phyloP scores from a whole-genome alignment of 345 rosid genomes.

The Passiflora organensis region DNA sequence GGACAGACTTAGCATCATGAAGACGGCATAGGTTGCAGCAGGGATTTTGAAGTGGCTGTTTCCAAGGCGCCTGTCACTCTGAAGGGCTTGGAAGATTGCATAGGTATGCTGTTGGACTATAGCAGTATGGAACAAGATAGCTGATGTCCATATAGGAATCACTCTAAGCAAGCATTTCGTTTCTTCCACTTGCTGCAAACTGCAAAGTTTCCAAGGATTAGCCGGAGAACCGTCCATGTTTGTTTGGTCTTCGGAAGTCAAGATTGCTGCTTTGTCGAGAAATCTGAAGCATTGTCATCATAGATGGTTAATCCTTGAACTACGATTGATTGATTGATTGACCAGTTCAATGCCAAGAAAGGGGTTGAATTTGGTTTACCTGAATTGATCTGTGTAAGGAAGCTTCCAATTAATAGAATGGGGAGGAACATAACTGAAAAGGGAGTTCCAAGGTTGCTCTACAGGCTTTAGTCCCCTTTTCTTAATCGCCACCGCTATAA shows the following conservation, averaged over 20 bases:
- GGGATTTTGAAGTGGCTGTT: slow-evolving; percentile 33
- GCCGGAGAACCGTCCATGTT: slow-evolving; percentile 45
- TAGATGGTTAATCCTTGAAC: too few species aligned
- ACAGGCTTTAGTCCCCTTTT: slow-evolving; percentile 19
- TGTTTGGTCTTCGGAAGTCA: slow-evolving; percentile 24
- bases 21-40: slow-evolving; percentile 40
- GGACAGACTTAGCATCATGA: slow-evolving; percentile 38
- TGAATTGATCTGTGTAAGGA: slow-evolving; percentile 44
- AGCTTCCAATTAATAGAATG: slow-evolving; percentile 40
- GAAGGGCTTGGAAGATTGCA: slow-evolving; percentile 46
- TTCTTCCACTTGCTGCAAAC: slow-evolving; percentile 55
- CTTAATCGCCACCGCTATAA: slow-evolving; percentile 15
- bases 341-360: too few species aligned
- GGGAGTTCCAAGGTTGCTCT: slow-evolving; percentile 32
- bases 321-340: too few species aligned
- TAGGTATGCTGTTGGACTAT: slow-evolving; percentile 42
- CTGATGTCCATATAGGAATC: slow-evolving; percentile 41
- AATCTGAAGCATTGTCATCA: slow-evolving; percentile 15
- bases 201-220: slow-evolving; percentile 47
- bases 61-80: slow-evolving; percentile 35
- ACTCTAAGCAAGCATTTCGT: slow-evolving; percentile 45
- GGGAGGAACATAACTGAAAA: slow-evolving; percentile 28
- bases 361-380: slow-evolving; percentile 18
- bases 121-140: slow-evolving; percentile 19
- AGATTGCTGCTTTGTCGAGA: slow-evolving; percentile 46